phyloP scores from a whole-genome alignment of 129 eudicot genomes.

The Saussurea involucrata region DNA sequence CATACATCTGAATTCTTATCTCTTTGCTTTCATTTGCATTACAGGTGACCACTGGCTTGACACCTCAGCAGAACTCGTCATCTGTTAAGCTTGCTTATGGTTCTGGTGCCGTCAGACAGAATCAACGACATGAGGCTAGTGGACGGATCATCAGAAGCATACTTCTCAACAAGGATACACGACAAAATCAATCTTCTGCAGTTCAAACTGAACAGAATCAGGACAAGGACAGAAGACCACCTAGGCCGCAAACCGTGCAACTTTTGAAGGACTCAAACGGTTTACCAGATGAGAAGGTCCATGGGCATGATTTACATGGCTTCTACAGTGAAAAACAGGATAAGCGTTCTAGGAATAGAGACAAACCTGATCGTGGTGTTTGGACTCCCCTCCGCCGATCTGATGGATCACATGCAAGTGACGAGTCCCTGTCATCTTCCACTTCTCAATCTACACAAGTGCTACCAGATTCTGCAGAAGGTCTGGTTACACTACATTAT shows the following conservation, averaged over 20 bases:
- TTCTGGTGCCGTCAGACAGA: slow-evolving; percentile 35
- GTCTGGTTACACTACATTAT: slow-evolving; percentile 21
- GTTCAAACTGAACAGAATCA: slow-evolving; percentile 40
- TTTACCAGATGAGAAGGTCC: slow-evolving; percentile 45
- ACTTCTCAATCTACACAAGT: slow-evolving; percentile 40
- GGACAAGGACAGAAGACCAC: slow-evolving; percentile 70
- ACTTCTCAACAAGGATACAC: slow-evolving; percentile 56
- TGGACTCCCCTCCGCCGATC: slow-evolving; percentile 86
- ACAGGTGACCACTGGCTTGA: slow-evolving; percentile 44
- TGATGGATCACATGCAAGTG: slow-evolving; percentile 57
- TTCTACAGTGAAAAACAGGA: slow-evolving; percentile 45
- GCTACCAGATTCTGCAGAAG: slow-evolving; percentile 48
- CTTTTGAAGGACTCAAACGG: slow-evolving; percentile 39
- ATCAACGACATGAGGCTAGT: slow-evolving; percentile 61
- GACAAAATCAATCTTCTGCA: slow-evolving; percentile 34
- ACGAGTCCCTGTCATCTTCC: slow-evolving; percentile 53
- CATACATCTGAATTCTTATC: background rate
- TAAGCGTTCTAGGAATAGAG: slow-evolving; percentile 57
- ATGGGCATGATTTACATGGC: slow-evolving; percentile 36
- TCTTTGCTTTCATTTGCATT: background rate
- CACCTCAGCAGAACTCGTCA: slow-evolving; percentile 39
- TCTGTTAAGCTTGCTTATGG: slow-evolving; percentile 31
- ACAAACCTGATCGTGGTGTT: slow-evolving; percentile 87
- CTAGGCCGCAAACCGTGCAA: slow-evolving; percentile 50
- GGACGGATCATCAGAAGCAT: slow-evolving; percentile 78